Percentiles rank a stretch among this genome's conserved stretches.
These are phyloP conservation scores for Porphyra umbilicalis DNA, from an alignment of 31 red algal genomes.

Conservation along the genomic window DNA sequence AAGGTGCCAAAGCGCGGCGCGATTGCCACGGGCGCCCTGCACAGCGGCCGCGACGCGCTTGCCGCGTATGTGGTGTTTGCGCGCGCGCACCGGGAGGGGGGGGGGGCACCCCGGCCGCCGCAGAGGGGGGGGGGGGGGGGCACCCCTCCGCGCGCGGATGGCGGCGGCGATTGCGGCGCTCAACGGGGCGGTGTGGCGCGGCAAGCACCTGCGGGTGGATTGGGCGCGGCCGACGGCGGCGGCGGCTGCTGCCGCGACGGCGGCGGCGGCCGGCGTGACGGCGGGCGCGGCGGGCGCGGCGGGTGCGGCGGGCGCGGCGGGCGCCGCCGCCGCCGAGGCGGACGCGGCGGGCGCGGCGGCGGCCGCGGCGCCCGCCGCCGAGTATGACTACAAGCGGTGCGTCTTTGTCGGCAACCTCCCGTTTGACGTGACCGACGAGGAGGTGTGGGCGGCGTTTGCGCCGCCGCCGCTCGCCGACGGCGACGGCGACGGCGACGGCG, in stretches of 20 bases:
- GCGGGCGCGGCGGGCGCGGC: constrained; percentile 13
- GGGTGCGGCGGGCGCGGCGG: constrained; percentile 11
- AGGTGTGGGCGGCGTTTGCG: constrained; percentile 37
- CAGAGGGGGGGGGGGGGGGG: not conserved
- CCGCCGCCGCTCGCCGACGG: not conserved
- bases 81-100: constrained; percentile 4
- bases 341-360: constrained; percentile 7
- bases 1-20: constrained; percentile 46
- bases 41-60: constrained; percentile 17
- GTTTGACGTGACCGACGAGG: constrained; percentile 76
- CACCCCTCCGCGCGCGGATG: not conserved
- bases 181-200: constrained; percentile 1
- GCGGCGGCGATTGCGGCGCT: constrained; percentile 1
- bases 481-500: not conserved
- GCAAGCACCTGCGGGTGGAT: constrained; percentile 11
- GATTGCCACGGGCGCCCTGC: constrained; percentile 17
- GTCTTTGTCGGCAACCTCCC: constrained; percentile 85
- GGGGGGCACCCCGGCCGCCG: not conserved
- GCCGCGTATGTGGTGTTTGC: constrained; percentile 70
- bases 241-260: constrained; percentile 18
- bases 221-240: not conserved
- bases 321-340: constrained; percentile 6
- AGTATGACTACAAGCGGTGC: constrained; percentile 13
- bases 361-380: not conserved
- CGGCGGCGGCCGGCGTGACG: constrained; percentile 3